phyloP scores from a whole-genome alignment of 1,284 basidiomycete genomes.

The Sporisorium sorghi region DNA sequence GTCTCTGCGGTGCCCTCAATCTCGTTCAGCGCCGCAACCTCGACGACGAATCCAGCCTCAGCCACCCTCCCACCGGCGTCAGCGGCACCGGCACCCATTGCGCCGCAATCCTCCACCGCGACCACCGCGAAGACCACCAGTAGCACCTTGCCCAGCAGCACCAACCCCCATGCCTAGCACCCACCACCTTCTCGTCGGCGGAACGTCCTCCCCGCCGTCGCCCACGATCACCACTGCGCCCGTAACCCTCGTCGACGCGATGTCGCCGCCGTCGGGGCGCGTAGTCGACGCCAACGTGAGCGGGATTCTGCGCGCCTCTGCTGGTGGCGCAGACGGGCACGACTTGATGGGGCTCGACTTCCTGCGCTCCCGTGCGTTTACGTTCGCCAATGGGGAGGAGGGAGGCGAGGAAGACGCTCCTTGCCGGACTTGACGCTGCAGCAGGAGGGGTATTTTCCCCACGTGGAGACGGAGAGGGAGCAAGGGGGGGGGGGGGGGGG shows the following conservation, averaged over 20 bases:
- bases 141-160: neutral
- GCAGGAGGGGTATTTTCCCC: conserved; percentile 11
- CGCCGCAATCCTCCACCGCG: no score
- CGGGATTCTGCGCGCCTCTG: neutral
- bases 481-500: neutral
- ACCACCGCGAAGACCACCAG: no score
- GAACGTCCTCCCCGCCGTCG: no score
- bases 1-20: neutral
- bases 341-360: conserved; percentile 9
- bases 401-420: conserved; percentile 34
- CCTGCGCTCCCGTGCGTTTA: neutral
- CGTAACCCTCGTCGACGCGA: conserved; percentile 32
- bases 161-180: neutral
- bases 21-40: neutral
- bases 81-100: no score
- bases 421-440: no score
- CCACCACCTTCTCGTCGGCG: neutral
- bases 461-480: no score
- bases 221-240: conserved; percentile 8
- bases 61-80: neutral
- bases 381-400: conserved; percentile 8
- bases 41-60: neutral
- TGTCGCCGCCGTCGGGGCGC: conserved; percentile 14
- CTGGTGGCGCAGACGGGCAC: no score
- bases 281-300: conserved; percentile 20